Evolutionary conservation across 345 rosid species (phyloP).

Genomic region (Brassica carinata): DNA sequence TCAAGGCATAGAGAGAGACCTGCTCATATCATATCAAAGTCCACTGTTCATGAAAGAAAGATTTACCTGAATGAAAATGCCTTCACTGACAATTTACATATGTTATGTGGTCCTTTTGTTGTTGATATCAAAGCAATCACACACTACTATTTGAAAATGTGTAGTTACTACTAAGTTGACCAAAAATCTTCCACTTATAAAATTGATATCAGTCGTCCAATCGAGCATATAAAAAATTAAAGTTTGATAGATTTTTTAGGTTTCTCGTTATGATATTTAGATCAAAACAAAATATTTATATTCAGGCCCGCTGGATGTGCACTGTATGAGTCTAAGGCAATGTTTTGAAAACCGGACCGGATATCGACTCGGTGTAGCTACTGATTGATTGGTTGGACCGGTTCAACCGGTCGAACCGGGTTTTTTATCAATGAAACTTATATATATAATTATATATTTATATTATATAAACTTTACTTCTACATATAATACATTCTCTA

Average conservation of each 20-base stretch:
- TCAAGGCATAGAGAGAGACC: conserved; percentile 10
- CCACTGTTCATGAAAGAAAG: conserved; percentile 37
- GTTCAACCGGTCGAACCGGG: no score
- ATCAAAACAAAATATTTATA: not conserved
- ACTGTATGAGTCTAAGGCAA: not conserved
- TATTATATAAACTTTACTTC: no score
- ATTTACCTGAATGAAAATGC: conserved; percentile 41
- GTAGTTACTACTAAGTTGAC: conserved; percentile 22
- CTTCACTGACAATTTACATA: conserved; percentile 42
- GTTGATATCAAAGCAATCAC: conserved; percentile 18
- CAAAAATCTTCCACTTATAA: conserved; percentile 24
- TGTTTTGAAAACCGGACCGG: no score
- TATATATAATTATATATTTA: no score
- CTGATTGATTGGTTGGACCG: no score
- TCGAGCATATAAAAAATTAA: conserved; percentile 7
- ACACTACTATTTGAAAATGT: not conserved
- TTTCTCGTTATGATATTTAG: conserved; percentile 2
- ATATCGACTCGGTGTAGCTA: no score
- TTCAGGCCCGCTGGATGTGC: not conserved
- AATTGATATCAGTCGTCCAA: conserved; percentile 7
- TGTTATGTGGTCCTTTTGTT: conserved; percentile 39
- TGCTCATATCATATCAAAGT: conserved; percentile 26
- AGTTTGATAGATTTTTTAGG: conserved; percentile 12
- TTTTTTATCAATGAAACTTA: no score
- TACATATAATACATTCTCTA: no score